Evolutionary conservation across 2,329 filamentous ascomycete species (phyloP).

Genomic region (Nannizziopsis arthrosporioides): DNA sequence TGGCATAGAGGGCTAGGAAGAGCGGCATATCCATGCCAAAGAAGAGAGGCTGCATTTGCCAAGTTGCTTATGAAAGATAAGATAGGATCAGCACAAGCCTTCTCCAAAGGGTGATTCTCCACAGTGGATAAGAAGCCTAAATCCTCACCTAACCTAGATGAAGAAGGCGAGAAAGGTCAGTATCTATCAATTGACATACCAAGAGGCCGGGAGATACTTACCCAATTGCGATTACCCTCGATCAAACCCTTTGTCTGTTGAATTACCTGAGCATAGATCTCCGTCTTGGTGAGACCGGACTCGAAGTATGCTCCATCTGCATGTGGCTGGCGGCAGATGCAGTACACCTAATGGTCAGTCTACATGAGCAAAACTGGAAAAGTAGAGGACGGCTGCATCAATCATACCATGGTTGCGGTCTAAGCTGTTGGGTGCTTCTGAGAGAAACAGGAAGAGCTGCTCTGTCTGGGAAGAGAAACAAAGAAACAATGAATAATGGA

Average conservation of each 20-base stretch:
- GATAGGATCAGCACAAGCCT: not conserved
- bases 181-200: no score
- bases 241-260: conserved; percentile 30
- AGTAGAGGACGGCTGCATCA: no score
- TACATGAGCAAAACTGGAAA: not conserved
- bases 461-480: no score
- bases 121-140: no score
- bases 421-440: no score
- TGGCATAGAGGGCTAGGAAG: conserved; percentile 33
- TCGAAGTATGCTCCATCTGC: conserved; percentile 38
- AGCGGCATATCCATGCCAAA: conserved; percentile 38
- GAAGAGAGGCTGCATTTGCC: conserved; percentile 38
- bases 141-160: no score
- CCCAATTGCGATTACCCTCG: conserved; percentile 38
- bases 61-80: conserved; percentile 33
- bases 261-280: conserved; percentile 34
- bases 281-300: conserved; percentile 28
- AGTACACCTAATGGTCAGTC: not conserved
- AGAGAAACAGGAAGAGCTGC: no score
- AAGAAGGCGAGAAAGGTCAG: no score
- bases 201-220: conserved; percentile 17
- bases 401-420: no score
- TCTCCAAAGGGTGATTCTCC: not conserved
- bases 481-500: no score
- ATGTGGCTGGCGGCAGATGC: conserved; percentile 29